A percentile compares a stretch with the other conserved stretches of the same genome.
phyloP scores from a whole-genome alignment of 2,329 filamentous ascomycete genomes.

The Colletotrichum sublineola region DNA sequence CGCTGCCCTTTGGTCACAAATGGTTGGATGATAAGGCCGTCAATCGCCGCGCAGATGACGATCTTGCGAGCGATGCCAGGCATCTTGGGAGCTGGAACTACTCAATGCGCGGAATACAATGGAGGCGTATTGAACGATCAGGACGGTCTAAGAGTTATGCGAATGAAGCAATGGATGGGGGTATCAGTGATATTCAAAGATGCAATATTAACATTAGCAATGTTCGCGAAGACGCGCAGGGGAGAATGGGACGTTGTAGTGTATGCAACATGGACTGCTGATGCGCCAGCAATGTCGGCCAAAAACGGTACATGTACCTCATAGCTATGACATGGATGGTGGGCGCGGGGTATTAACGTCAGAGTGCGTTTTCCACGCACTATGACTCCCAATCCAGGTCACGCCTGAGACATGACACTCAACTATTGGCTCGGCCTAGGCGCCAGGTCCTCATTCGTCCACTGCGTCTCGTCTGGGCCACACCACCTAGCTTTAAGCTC shows the following conservation, averaged over 20 bases:
- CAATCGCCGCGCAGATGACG: constrained; percentile 82
- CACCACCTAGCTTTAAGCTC: not conserved
- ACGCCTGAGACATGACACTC: constrained; percentile 30
- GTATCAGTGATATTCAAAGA: not conserved
- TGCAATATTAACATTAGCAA: constrained; percentile 7
- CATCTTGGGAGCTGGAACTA: constrained; percentile 63
- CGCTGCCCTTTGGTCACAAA: constrained; percentile 71
- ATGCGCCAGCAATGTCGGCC: constrained; percentile 23
- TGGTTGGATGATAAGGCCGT: constrained; percentile 86
- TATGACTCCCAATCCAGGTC: constrained; percentile 24
- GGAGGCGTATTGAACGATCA: not conserved
- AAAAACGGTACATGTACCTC: constrained; percentile 15
- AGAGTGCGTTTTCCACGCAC: constrained; percentile 22
- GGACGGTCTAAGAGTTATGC: not conserved
- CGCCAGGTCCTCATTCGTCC: constrained; percentile 13
- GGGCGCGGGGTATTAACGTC: constrained; percentile 41
- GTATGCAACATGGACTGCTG: constrained; percentile 33
- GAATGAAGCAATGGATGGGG: not conserved
- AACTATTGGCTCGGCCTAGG: constrained; percentile 21
- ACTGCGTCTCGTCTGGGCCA: not conserved
- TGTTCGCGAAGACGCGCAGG: constrained; percentile 22
- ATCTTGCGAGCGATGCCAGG: constrained; percentile 84
- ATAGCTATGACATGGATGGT: constrained; percentile 42
- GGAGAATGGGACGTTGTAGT: constrained; percentile 27
- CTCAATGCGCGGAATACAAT: constrained; percentile 14